These are phyloP conservation scores for Nakaseomyces nivariensis DNA, from an alignment of 1,139 yeast genomes.

Conservation along the genomic window DNA sequence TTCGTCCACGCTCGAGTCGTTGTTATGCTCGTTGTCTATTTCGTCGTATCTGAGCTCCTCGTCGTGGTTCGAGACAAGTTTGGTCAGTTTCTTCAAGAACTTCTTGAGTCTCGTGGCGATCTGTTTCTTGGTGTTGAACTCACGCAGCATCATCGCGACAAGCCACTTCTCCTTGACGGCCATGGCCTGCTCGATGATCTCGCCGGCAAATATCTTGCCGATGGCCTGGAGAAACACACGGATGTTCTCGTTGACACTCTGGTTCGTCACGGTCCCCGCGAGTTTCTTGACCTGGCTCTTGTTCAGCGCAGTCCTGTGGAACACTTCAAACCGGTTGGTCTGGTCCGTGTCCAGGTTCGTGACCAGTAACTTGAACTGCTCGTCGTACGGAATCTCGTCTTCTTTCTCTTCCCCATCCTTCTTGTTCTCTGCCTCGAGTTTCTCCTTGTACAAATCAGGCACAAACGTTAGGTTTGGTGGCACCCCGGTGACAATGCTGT, in stretches of 20 bases:
- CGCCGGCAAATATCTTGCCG: constrained; percentile 81
- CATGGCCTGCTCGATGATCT: constrained; percentile 72
- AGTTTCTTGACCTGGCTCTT: constrained; percentile 72
- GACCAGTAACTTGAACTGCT: constrained; percentile 54
- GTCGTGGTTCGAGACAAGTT: constrained; percentile 13
- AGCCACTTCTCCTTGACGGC: constrained; percentile 51
- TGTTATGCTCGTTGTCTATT: constrained; percentile 5
- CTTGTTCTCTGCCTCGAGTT: neutral
- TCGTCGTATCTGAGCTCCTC: neutral
- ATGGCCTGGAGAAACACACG: constrained; percentile 80
- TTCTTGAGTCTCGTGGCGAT: constrained; percentile 26
- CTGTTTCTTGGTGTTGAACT: constrained; percentile 27
- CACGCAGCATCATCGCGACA: constrained; percentile 32
- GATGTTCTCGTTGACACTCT: constrained; percentile 72
- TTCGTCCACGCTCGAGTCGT: constrained; percentile 24
- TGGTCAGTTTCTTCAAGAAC: constrained; percentile 22
- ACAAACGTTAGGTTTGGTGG: neutral
- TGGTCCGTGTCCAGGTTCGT: constrained; percentile 73
- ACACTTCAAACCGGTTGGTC: constrained; percentile 80
- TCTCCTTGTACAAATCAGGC: neutral
- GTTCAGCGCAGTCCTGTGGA: constrained; percentile 72
- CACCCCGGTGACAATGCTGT: neutral
- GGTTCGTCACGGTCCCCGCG: constrained; percentile 71
- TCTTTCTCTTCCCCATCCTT: neutral
- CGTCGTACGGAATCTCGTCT: constrained; percentile 34